Conservation (phyloP, 106 monocot species). For the Platanthera guangdongensis region DNA sequence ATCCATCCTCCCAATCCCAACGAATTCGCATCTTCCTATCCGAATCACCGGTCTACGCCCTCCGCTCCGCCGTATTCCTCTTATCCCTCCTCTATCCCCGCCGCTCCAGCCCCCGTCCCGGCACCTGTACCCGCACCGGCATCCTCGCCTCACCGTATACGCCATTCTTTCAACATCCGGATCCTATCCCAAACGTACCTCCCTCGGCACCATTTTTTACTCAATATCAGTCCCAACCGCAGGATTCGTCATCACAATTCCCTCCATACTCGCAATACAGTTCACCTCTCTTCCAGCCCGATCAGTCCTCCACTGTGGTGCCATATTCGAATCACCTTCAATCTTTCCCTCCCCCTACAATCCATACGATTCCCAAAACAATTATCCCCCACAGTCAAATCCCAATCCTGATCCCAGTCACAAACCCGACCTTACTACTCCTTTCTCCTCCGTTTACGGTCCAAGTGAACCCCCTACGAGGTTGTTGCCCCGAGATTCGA, state of each 20-base stretch:
- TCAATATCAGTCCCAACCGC: no score
- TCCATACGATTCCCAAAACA: conserved; percentile 18
- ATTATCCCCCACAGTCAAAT: background rate
- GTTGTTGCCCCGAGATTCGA: conserved; percentile 7
- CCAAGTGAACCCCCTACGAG: conserved; percentile 30
- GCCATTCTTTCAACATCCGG: no score
- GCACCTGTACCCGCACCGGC: background rate
- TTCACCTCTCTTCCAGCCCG: conserved; percentile 20
- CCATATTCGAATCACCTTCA: conserved; percentile 22
- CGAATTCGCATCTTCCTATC: no score
- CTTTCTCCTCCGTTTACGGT: conserved; percentile 13
- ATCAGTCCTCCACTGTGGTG: conserved; percentile 9
- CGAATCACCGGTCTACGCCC: no score
- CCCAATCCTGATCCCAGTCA: conserved; percentile 13
- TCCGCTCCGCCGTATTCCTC: no score
- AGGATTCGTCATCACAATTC: conserved; percentile 13
- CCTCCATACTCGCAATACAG: conserved; percentile 22
- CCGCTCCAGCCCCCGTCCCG: background rate
- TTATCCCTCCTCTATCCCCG: no score
- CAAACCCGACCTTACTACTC: conserved; percentile 1
- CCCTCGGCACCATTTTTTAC: no score
- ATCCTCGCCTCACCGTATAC: no score
- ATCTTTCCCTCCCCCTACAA: conserved; percentile 13
- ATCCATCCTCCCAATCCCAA: no score
- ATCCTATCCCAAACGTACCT: no score